A percentile compares a stretch with the other conserved stretches of the same genome.
These are phyloP conservation scores for Decorospora gaudefroyi DNA, from an alignment of 2,329 filamentous ascomycete genomes.

Conservation along the genomic window DNA sequence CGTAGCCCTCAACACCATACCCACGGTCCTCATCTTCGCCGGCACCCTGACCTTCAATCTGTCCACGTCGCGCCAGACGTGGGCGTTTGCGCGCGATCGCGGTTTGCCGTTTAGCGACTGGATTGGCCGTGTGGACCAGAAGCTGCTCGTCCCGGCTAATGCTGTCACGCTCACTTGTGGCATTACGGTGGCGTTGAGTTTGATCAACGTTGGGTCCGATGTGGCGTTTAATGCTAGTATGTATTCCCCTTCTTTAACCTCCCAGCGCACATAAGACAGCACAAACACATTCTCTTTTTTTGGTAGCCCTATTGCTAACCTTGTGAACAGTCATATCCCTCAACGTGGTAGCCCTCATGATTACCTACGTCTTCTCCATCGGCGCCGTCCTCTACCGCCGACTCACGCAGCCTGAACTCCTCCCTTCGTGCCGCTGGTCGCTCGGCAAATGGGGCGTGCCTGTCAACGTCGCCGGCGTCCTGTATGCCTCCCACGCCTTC, in stretches of 20 bases:
- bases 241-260: background rate
- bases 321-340: slow-evolving; percentile 46
- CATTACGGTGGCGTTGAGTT: slow-evolving; percentile 35
- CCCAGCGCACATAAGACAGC: background rate
- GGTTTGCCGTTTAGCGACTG: slow-evolving; percentile 42
- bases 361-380: slow-evolving; percentile 50
- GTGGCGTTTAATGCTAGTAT: slow-evolving; percentile 43
- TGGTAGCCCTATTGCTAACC: background rate
- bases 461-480: slow-evolving; percentile 46
- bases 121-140: slow-evolving; percentile 34
- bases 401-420: slow-evolving; percentile 43
- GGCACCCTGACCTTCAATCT: slow-evolving; percentile 40
- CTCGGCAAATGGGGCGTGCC: slow-evolving; percentile 48
- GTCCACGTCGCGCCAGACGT: slow-evolving; percentile 43
- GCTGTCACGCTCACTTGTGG: slow-evolving; percentile 39
- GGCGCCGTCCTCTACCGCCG: slow-evolving; percentile 49
- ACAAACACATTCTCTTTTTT: background rate
- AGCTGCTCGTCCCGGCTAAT: slow-evolving; percentile 38
- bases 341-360: slow-evolving; percentile 47
- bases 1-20: slow-evolving; percentile 38
- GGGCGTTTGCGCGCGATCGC: slow-evolving; percentile 45
- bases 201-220: slow-evolving; percentile 46
- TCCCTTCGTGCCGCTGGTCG: slow-evolving; percentile 47
- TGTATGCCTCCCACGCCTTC: slow-evolving; percentile 46
- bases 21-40: slow-evolving; percentile 38